These are phyloP conservation scores for Clarkia xantiana DNA, from an alignment of 345 rosid species.

Conservation along the genomic window DNA sequence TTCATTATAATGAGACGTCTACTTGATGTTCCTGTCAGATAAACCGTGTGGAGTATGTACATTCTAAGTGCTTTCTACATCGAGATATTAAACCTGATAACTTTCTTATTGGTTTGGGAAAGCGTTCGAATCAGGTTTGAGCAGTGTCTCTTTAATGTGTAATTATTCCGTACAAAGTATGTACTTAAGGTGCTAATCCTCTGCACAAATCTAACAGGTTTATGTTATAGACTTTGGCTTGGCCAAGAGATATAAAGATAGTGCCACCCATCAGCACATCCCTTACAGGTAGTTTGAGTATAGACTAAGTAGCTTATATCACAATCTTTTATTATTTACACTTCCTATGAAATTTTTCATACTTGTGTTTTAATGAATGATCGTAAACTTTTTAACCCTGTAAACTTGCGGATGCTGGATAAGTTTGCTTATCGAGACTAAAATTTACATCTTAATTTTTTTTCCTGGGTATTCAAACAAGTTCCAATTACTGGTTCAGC, in stretches of 20 bases:
- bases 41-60: slow-evolving; percentile 65
- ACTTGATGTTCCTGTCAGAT: slow-evolving; percentile 24
- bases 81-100: slow-evolving; percentile 88
- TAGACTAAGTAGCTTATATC: not conserved
- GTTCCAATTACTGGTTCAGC: too few relatives aligned
- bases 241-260: slow-evolving; percentile 73
- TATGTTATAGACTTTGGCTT: slow-evolving; percentile 83
- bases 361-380: too few relatives aligned
- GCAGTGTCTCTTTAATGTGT: not conserved
- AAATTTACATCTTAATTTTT: not conserved
- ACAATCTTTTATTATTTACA: too few relatives aligned
- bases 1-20: too few relatives aligned
- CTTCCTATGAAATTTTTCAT: too few relatives aligned
- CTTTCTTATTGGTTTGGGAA: slow-evolving; percentile 78
- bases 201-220: slow-evolving; percentile 30
- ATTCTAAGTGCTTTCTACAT: slow-evolving; percentile 72
- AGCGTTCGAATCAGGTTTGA: slow-evolving; percentile 70
- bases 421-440: too few relatives aligned
- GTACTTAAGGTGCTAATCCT: not conserved
- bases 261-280: slow-evolving; percentile 66
- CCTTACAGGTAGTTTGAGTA: slow-evolving; percentile 45
- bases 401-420: too few relatives aligned
- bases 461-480: not conserved
- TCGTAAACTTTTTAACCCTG: too few relatives aligned
- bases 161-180: not conserved